phyloP scores from a whole-genome alignment of 1,284 basidiomycete genomes.

The Ustilago lituana region DNA sequence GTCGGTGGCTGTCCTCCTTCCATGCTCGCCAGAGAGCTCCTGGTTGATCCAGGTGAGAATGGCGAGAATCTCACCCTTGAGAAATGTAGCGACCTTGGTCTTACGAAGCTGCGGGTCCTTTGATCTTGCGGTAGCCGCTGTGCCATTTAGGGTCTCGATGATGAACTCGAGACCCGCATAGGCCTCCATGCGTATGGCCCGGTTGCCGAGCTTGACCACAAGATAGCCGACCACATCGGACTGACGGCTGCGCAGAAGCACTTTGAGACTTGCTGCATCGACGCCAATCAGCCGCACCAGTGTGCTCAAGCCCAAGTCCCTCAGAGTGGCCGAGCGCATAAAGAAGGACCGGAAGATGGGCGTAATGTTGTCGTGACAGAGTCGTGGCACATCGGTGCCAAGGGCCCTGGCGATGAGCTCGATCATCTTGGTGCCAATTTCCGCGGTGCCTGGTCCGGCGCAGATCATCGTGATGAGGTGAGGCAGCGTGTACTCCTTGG shows the following conservation, averaged over 20 bases:
- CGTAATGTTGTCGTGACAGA: slow-evolving; percentile 59
- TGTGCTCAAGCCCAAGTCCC: slow-evolving; percentile 40
- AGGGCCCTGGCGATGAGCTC: slow-evolving; percentile 56
- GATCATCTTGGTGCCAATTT: slow-evolving; percentile 42
- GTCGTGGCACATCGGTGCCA: slow-evolving; percentile 44
- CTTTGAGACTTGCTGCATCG: slow-evolving; percentile 46
- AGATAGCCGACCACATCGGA: slow-evolving; percentile 64
- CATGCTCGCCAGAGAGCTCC: slow-evolving; percentile 60
- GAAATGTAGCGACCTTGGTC: slow-evolving; percentile 44
- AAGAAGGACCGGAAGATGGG: slow-evolving; percentile 61
- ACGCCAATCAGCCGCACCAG: slow-evolving; percentile 50
- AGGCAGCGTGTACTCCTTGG: slow-evolving; percentile 60
- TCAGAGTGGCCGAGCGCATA: slow-evolving; percentile 38
- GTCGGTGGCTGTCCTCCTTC: slow-evolving; percentile 51
- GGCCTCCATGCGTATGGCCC: slow-evolving; percentile 42
- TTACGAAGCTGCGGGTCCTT: slow-evolving; percentile 17
- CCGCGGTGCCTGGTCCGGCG: slow-evolving; percentile 27
- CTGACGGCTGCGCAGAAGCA: slow-evolving; percentile 54
- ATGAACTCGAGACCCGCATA: slow-evolving; percentile 56
- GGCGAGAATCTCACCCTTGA: slow-evolving; percentile 60
- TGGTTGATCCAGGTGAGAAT: slow-evolving; percentile 65
- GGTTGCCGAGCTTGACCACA: slow-evolving; percentile 58
- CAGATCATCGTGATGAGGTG: slow-evolving; percentile 56
- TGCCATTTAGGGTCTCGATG: slow-evolving; percentile 40
- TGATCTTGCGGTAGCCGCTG: slow-evolving; percentile 16